phyloP scores from a whole-genome alignment of 1,284 basidiomycete species.

The Fistulina hepatica region DNA sequence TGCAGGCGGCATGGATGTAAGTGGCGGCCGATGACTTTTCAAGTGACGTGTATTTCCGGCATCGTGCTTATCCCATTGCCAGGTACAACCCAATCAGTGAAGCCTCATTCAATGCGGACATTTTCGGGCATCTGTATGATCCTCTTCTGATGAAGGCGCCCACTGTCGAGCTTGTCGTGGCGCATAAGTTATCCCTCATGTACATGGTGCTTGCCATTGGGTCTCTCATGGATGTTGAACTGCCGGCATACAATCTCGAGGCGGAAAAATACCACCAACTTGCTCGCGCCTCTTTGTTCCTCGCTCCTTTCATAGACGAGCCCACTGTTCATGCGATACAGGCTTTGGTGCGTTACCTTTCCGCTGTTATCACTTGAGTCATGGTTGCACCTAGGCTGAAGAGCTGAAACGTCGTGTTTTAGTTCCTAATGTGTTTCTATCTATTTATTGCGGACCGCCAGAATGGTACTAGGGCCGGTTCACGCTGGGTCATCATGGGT shows the following conservation, averaged over 20 bases:
- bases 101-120: slow-evolving; percentile 54
- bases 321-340: slow-evolving; percentile 65
- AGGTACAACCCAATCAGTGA: slow-evolving; percentile 67
- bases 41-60: slow-evolving; percentile 4
- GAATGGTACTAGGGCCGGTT: slow-evolving; percentile 56
- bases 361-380: slow-evolving; percentile 9
- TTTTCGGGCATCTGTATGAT: slow-evolving; percentile 54
- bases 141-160: slow-evolving; percentile 30
- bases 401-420: too few relatives aligned
- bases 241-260: slow-evolving; percentile 59
- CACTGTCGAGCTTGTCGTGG: slow-evolving; percentile 45
- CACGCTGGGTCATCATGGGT: slow-evolving; percentile 71
- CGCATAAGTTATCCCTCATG: slow-evolving; percentile 59
- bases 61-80: slow-evolving; percentile 12
- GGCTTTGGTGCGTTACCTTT: slow-evolving; percentile 40
- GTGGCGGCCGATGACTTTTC: slow-evolving; percentile 17
- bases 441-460: slow-evolving; percentile 66
- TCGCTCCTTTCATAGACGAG: slow-evolving; percentile 60
- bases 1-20: slow-evolving; percentile 69
- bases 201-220: slow-evolving; percentile 71
- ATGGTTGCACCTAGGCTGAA: slow-evolving; percentile 5
- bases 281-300: slow-evolving; percentile 60
- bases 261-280: slow-evolving; percentile 73
- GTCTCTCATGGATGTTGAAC: slow-evolving; percentile 52
- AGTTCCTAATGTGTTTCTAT: slow-evolving; percentile 73